Percentiles rank a stretch among this genome's conserved stretches.
These are phyloP conservation scores for Mortierella hygrophila DNA, from an alignment of 192 early-diverging fungal species.

Conservation along the genomic window DNA sequence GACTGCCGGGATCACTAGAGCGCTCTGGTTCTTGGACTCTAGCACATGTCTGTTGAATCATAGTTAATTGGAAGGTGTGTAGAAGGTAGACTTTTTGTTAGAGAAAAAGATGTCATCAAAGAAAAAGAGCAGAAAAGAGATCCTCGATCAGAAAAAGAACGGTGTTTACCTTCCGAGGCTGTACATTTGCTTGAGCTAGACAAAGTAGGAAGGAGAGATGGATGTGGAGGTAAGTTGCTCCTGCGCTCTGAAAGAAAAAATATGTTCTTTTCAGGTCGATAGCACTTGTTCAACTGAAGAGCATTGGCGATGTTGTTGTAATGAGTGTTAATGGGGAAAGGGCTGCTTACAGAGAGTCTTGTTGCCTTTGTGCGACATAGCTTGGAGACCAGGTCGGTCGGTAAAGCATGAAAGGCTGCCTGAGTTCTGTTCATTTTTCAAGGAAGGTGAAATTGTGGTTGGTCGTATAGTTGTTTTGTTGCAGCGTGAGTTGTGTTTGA, in stretches of 20 bases:
- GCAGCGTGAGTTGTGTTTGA: neutral
- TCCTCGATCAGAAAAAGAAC: neutral
- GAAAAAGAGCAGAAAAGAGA: neutral
- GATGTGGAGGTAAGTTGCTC: neutral
- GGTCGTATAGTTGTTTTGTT: neutral
- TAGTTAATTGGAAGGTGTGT: neutral
- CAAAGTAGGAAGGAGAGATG: neutral
- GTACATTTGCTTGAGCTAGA: constrained; percentile 49
- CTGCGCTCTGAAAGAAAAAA: too few species aligned
- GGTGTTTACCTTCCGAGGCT: constrained; percentile 34
- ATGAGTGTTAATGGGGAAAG: neutral
- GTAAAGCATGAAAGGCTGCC: constrained; percentile 35
- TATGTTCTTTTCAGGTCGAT: too few species aligned
- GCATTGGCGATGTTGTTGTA: neutral
- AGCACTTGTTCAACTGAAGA: neutral
- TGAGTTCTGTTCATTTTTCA: constrained; percentile 38
- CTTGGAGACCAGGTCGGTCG: constrained; percentile 39
- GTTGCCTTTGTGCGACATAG: constrained; percentile 49
- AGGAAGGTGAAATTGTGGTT: neutral
- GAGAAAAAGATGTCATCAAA: neutral
- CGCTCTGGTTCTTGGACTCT: constrained; percentile 37
- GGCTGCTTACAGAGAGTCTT: constrained; percentile 24
- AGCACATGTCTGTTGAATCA: constrained; percentile 29
- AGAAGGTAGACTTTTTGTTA: neutral
- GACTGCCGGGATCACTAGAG: constrained; percentile 54